phyloP scores from a whole-genome alignment of 2,329 filamentous ascomycete species.

The Aspergillus japonicus region DNA sequence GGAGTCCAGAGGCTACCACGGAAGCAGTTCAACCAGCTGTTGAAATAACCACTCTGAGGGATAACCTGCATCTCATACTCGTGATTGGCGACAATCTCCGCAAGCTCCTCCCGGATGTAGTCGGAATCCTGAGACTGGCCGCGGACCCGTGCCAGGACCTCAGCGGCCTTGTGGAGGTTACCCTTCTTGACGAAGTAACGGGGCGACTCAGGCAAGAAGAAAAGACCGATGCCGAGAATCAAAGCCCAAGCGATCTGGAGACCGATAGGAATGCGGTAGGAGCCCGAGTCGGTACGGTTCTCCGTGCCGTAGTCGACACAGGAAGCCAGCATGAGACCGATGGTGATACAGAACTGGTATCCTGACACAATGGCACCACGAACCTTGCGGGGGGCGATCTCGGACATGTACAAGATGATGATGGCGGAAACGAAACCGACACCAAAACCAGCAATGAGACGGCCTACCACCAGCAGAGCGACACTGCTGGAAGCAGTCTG shows the following conservation, averaged over 20 bases:
- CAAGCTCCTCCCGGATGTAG: slow-evolving; percentile 74
- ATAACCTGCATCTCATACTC: slow-evolving; percentile 74
- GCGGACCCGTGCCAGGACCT: slow-evolving; percentile 65
- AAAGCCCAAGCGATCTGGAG: slow-evolving; percentile 80
- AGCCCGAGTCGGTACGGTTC: slow-evolving; percentile 59
- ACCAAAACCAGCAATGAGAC: slow-evolving; percentile 73
- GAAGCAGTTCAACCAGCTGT: slow-evolving; percentile 68
- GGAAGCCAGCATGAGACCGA: slow-evolving; percentile 73
- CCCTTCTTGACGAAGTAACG: slow-evolving; percentile 82
- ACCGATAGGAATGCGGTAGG: slow-evolving; percentile 77
- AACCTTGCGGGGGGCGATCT: slow-evolving; percentile 71
- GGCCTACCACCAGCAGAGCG: slow-evolving; percentile 67
- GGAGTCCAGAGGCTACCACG: slow-evolving; percentile 53
- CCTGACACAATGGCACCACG: slow-evolving; percentile 76
- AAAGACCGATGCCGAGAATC: slow-evolving; percentile 69
- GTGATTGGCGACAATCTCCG: slow-evolving; percentile 86
- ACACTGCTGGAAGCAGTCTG: slow-evolving; percentile 60
- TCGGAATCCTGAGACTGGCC: slow-evolving; percentile 71
- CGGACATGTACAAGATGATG: slow-evolving; percentile 84
- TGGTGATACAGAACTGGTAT: slow-evolving; percentile 81
- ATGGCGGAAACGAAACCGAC: slow-evolving; percentile 79
- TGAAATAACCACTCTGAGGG: slow-evolving; percentile 63
- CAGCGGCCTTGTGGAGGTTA: slow-evolving; percentile 62
- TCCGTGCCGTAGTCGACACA: slow-evolving; percentile 72
- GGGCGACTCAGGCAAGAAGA: slow-evolving; percentile 80